phyloP scores from a whole-genome alignment of 2,329 filamentous ascomycete genomes.

The Trichoderma sp. region DNA sequence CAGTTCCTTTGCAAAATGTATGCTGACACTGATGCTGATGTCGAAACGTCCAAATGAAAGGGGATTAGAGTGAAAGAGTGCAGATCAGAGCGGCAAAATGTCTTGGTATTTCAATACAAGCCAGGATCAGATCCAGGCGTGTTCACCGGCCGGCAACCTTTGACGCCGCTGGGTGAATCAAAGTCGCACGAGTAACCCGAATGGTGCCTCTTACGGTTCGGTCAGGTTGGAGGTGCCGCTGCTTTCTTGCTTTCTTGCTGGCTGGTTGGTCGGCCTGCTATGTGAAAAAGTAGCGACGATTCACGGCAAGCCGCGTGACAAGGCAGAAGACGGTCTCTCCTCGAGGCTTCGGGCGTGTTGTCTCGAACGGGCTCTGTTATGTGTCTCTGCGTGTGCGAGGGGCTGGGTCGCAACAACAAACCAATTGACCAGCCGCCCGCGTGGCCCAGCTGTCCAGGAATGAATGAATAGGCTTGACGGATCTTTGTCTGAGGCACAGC shows the following conservation, averaged over 20 bases:
- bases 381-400: conserved; percentile 6
- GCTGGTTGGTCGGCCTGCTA: too few species aligned
- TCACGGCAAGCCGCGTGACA: not conserved
- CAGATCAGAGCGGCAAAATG: not conserved
- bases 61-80: not conserved
- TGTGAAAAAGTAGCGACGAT: not conserved
- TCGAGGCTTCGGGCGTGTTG: conserved; percentile 8
- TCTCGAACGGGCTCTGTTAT: not conserved
- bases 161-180: not conserved
- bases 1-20: not conserved
- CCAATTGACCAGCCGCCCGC: not conserved
- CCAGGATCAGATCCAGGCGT: not conserved
- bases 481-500: not conserved
- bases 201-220: not conserved
- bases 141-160: not conserved
- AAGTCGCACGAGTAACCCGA: not conserved
- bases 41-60: not conserved
- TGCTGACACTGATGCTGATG: not conserved
- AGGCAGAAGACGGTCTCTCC: not conserved
- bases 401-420: not conserved
- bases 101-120: not conserved
- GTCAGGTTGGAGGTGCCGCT: not conserved
- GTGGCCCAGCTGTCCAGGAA: conserved; percentile 2
- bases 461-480: not conserved
- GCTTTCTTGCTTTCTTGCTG: not conserved